Conservation (phyloP, 495 filamentous ascomycete species). For the Penicillium tannophilum region DNA sequence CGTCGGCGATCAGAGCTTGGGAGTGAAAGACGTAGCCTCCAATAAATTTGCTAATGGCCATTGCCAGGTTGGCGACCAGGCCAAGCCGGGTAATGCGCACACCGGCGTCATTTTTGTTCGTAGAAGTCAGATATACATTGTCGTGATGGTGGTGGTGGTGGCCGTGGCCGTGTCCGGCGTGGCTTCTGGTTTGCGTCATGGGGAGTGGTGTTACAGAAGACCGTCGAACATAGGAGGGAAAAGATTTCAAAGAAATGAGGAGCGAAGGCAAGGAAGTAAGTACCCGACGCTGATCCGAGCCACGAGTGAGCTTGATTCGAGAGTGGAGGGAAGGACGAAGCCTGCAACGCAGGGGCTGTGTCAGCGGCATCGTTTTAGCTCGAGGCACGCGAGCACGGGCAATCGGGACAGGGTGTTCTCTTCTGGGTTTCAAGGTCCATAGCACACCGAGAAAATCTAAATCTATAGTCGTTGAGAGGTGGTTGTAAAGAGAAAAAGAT, state of each 20-base stretch:
- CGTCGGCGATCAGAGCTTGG: slow-evolving; percentile 90
- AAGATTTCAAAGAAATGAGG: slow-evolving; percentile 17
- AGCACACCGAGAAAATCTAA: neutral
- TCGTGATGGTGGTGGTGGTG: slow-evolving; percentile 78
- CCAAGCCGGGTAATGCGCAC: slow-evolving; percentile 94
- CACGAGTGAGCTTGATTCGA: slow-evolving; percentile 14
- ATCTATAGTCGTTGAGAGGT: neutral
- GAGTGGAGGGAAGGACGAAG: slow-evolving; percentile 42
- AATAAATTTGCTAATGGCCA: slow-evolving; percentile 90
- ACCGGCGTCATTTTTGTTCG: slow-evolving; percentile 88
- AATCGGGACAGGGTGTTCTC: slow-evolving; percentile 28
- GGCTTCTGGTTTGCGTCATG: slow-evolving; percentile 44
- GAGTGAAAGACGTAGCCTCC: slow-evolving; percentile 94
- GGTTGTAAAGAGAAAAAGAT: neutral
- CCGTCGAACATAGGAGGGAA: slow-evolving; percentile 25
- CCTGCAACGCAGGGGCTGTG: slow-evolving; percentile 51
- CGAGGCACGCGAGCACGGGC: slow-evolving; percentile 29
- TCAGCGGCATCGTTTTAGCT: slow-evolving; percentile 45
- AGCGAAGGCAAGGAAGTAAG: slow-evolving; percentile 27
- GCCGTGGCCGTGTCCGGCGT: slow-evolving; percentile 35
- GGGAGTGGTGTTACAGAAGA: slow-evolving; percentile 22
- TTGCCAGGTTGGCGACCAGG: slow-evolving; percentile 85
- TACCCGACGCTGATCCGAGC: slow-evolving; percentile 32
- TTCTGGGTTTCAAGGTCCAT: slow-evolving; percentile 13
- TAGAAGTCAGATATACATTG: slow-evolving; percentile 85